Evolutionary conservation across 306 rosid genomes (phyloP).

Genomic region (Fragaria vesca): DNA sequence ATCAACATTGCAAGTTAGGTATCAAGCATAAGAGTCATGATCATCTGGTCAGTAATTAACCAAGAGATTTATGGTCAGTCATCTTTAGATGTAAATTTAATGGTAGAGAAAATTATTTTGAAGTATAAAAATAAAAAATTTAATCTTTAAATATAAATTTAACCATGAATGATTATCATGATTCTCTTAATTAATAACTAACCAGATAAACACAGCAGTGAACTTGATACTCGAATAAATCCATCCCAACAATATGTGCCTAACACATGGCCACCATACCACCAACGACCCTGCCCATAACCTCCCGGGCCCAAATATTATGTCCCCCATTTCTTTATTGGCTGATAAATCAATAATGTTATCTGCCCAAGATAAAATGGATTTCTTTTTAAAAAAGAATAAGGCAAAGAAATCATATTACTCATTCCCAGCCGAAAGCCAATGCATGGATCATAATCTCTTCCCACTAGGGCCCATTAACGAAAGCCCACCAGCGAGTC

Average conservation of each 20-base stretch:
- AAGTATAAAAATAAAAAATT: too few relatives aligned
- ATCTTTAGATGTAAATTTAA: too few relatives aligned
- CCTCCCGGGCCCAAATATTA: background rate
- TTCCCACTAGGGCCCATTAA: background rate
- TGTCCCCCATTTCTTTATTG: background rate
- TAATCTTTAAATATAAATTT: too few relatives aligned
- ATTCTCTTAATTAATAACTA: too few relatives aligned
- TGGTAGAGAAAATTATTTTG: fast-evolving
- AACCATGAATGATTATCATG: too few relatives aligned
- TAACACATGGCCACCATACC: background rate
- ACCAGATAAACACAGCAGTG: too few relatives aligned
- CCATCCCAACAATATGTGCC: background rate
- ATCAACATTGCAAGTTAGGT: background rate
- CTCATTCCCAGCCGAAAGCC: background rate
- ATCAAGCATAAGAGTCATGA: background rate
- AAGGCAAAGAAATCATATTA: too few relatives aligned
- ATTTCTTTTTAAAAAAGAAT: too few relatives aligned
- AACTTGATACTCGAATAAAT: background rate
- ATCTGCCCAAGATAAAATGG: too few relatives aligned
- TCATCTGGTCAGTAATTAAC: too few relatives aligned
- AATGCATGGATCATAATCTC: background rate
- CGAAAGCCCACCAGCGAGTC: background rate
- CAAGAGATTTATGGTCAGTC: too few relatives aligned
- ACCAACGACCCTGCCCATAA: background rate
- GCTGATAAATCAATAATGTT: conserved; percentile 1